phyloP scores from a whole-genome alignment of 768 basidiomycete genomes.

The Pleurotus platypus region DNA sequence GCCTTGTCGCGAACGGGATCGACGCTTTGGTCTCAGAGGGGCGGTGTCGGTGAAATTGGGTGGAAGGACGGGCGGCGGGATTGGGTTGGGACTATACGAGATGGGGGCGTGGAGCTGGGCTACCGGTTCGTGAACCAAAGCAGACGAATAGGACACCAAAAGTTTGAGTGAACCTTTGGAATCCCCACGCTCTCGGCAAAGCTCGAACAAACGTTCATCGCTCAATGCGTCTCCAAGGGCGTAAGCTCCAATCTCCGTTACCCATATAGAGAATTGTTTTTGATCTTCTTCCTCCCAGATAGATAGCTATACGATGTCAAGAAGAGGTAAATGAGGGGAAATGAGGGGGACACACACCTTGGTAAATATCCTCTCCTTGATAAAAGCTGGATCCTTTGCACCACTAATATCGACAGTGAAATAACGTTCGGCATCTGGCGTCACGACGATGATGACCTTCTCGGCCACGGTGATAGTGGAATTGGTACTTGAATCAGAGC shows the following conservation, averaged over 20 bases:
- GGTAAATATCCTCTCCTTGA: conserved; percentile 77
- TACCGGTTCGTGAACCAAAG: conserved; percentile 51
- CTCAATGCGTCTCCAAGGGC: conserved; percentile 72
- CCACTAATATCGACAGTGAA: conserved; percentile 68
- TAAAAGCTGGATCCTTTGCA: conserved; percentile 60
- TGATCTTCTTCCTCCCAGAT: conserved; percentile 83
- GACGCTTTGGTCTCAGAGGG: conserved; percentile 50
- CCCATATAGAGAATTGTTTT: conserved; percentile 73
- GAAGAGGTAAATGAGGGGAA: conserved; percentile 3
- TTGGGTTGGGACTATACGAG: conserved; percentile 40
- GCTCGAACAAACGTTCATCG: conserved; percentile 64
- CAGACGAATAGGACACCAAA: conserved; percentile 67
- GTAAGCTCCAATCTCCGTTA: conserved; percentile 80
- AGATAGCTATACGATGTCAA: conserved; percentile 48
- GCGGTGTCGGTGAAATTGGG: conserved; percentile 22
- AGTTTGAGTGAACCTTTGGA: conserved; percentile 80
- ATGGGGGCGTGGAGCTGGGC: conserved; percentile 24
- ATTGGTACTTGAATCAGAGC: conserved; percentile 27
- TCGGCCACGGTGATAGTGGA: conserved; percentile 29
- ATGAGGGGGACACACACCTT: conserved; percentile 48
- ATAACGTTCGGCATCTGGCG: conserved; percentile 74
- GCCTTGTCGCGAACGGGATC: conserved; percentile 58
- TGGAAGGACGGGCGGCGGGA: conserved; percentile 46
- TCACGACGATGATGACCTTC: conserved; percentile 60
- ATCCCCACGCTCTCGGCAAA: conserved; percentile 75